phyloP scores from a whole-genome alignment of 2,329 filamentous ascomycete species.

The Tolypocladium amazonense region DNA sequence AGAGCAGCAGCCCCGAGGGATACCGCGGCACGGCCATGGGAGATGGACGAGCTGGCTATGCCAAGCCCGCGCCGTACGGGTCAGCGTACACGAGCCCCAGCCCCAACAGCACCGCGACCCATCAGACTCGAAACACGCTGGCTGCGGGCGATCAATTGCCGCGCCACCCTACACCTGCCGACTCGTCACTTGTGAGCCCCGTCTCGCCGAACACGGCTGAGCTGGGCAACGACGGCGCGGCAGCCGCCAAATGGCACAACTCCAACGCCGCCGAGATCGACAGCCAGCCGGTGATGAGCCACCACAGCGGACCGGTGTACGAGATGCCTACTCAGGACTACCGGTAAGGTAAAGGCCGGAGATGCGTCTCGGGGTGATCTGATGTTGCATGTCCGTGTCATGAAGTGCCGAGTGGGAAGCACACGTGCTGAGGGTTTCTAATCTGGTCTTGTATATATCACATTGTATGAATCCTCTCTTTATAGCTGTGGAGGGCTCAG shows the following conservation, averaged over 20 bases:
- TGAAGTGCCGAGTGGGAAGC: background rate
- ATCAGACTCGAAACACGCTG: constrained; percentile 1
- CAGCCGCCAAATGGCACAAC: constrained; percentile 22
- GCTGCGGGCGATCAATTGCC: constrained; percentile 11
- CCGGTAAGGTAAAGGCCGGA: constrained; percentile 12
- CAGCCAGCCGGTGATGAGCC: constrained; percentile 20
- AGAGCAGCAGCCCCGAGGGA: constrained; percentile 17
- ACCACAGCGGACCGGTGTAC: constrained; percentile 25
- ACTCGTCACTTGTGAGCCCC: constrained; percentile 7
- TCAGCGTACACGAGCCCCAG: constrained; percentile 16
- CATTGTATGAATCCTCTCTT: background rate
- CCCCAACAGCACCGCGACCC: constrained; percentile 8
- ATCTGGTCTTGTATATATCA: background rate
- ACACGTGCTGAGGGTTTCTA: background rate
- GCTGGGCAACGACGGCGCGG: constrained; percentile 19
- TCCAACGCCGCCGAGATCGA: constrained; percentile 28
- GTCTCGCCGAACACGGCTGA: constrained; percentile 1
- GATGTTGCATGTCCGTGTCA: no score
- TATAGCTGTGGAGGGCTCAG: background rate
- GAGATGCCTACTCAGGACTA: constrained; percentile 31
- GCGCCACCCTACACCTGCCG: constrained; percentile 14
- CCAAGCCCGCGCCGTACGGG: constrained; percentile 25
- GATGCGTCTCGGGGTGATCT: background rate
- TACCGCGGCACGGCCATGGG: constrained; percentile 29
- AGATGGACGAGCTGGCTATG: constrained; percentile 27